Conservation (phyloP, 1,284 basidiomycete genomes). For the Moesziomyces sp. region DNA sequence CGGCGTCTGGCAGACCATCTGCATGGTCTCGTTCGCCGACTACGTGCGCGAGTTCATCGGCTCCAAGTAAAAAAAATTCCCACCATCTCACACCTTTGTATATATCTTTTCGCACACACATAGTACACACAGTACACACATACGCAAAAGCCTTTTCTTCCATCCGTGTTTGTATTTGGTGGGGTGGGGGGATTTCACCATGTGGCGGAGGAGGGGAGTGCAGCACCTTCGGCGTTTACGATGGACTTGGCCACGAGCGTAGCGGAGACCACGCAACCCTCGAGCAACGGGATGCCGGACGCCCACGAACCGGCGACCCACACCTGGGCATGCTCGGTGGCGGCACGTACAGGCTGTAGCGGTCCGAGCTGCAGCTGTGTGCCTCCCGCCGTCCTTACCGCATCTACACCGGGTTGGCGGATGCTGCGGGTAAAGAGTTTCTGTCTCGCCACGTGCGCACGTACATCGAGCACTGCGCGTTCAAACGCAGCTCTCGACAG, state of each 20-base stretch:
- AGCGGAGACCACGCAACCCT: slow-evolving; percentile 33
- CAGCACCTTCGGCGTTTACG: not conserved
- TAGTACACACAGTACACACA: not conserved
- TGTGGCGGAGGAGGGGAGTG: not conserved
- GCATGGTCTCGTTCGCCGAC: slow-evolving; percentile 97
- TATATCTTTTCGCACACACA: not conserved
- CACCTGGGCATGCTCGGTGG: not conserved
- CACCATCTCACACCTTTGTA: not conserved
- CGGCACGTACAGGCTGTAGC: slow-evolving; percentile 2
- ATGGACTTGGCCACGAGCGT: slow-evolving; percentile 18
- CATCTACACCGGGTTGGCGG: not conserved
- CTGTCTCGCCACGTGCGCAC: slow-evolving; percentile 12
- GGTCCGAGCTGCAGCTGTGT: slow-evolving; percentile 6
- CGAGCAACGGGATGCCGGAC: slow-evolving; percentile 28
- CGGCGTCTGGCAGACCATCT: slow-evolving; percentile 95
- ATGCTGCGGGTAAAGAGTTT: slow-evolving; percentile 6
- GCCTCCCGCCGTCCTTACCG: slow-evolving; percentile 4
- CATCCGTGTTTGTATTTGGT: not conserved
- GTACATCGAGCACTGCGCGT: slow-evolving; percentile 49
- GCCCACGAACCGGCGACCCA: slow-evolving; percentile 36
- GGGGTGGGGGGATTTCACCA: slow-evolving; percentile 6
- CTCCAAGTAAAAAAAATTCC: slow-evolving; percentile 21
- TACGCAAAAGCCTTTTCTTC: no score
- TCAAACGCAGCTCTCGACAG: slow-evolving; percentile 51
- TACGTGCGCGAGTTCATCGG: slow-evolving; percentile 73